These are phyloP conservation scores for Podospora bellae-mahoneyi DNA, from an alignment of 495 filamentous ascomycete genomes.

Conservation along the genomic window DNA sequence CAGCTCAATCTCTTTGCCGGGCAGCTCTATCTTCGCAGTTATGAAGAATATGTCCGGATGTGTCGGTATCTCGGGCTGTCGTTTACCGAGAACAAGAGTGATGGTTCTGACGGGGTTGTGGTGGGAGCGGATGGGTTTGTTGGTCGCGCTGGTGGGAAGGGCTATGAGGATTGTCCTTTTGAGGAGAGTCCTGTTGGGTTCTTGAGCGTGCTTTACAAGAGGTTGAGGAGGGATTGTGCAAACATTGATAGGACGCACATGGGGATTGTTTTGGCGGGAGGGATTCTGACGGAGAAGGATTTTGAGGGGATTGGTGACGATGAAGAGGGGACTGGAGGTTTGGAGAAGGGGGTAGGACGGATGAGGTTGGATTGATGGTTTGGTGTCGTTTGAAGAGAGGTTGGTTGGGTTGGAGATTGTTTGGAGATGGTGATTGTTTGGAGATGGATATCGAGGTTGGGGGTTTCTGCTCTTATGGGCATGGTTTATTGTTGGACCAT, in stretches of 20 bases:
- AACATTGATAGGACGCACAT: constrained; percentile 54
- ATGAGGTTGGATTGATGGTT: background rate
- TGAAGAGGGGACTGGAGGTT: background rate
- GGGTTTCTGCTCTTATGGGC: background rate
- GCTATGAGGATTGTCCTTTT: constrained; percentile 33
- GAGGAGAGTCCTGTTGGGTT: constrained; percentile 53
- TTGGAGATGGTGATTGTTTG: background rate
- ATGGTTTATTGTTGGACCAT: background rate
- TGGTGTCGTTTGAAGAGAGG: background rate
- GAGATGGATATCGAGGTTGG: background rate
- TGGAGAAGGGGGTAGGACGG: background rate
- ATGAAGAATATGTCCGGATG: constrained; percentile 49
- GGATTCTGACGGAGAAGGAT: constrained; percentile 38
- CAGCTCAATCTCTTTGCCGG: constrained; percentile 67
- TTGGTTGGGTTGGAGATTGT: background rate
- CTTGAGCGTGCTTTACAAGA: constrained; percentile 46
- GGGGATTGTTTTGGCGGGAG: constrained; percentile 45
- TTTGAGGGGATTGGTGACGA: constrained; percentile 18
- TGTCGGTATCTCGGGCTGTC: constrained; percentile 54
- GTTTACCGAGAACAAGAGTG: constrained; percentile 17
- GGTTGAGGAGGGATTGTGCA: constrained; percentile 51
- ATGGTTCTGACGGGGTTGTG: constrained; percentile 29
- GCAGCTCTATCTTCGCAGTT: constrained; percentile 57
- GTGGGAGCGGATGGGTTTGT: constrained; percentile 46
- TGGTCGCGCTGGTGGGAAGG: constrained; percentile 21